Base-by-base conservation (phyloP, 2,329 filamentous ascomycete species). In the Scorias spongiosa region DNA sequence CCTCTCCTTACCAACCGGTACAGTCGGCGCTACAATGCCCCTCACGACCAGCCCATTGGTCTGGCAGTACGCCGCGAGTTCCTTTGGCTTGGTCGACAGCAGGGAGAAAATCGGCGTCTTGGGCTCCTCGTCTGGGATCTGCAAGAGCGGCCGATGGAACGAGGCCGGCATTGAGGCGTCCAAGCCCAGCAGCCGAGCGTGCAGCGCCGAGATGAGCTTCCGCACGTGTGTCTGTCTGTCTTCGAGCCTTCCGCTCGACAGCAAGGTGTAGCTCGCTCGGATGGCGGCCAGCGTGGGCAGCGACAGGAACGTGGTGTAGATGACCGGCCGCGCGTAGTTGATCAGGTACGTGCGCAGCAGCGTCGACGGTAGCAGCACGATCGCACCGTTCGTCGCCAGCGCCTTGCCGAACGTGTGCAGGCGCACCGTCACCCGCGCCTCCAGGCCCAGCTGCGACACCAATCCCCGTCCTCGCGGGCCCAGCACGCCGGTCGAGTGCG, bases 281-380 rank as follows among this genome's bases (percentile, higher is more conserved):
- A 83, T 78, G 11, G 71, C 71, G 0, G 72, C 72, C 1, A 83
- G 66, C 1, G 71, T 68, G 0, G 79, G 74, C 36, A 76, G 75
- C 0, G 76, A 71, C 63, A 83, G 70, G 28, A 80, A 78, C 0
- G 81, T 85, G 0, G 81, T 84, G 58, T 84, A 87, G 44, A 86
- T 84, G 37, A 86, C 63, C 1, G 74, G 78, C n/a, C 81, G 74
- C 1, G 81, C 80, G 54, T 86, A 86, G 55, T 87, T 86, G 59
- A 85, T 72, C 42, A 86, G 66, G 49, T 84, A 85, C 1, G 74
- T 63, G 18, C 78, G 66, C 0, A 76, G 73, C 1, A 71, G 61
- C 0, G 69, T 58, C 1, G 76, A 75, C 55, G 78, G 83, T 0
- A 86, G 66, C 1, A 85, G 64, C 15, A 78, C 68, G 2, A 74